Conservation (phyloP, 306 rosid species). For the Cicer bijugum region DNA sequence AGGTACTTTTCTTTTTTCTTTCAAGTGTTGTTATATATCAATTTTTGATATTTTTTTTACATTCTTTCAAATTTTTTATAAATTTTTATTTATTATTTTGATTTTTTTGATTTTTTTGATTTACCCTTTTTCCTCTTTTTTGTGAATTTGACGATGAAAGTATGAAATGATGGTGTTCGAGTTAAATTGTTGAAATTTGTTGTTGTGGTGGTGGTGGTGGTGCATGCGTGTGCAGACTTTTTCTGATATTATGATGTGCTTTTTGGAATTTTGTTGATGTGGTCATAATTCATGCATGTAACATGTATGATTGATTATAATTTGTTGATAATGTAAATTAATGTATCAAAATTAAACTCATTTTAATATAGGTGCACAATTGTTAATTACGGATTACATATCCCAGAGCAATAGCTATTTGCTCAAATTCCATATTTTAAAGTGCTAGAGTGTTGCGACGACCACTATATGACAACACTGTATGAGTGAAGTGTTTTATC, state of each 20-base stretch:
- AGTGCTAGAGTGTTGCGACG: too few species aligned
- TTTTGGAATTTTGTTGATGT: slow-evolving; percentile 10
- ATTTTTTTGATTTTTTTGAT: not conserved
- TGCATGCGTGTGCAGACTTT: slow-evolving; percentile 1
- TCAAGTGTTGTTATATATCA: not conserved
- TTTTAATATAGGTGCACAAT: too few species aligned
- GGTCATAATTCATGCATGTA: not conserved
- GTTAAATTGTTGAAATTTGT: not conserved
- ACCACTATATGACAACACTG: too few species aligned
- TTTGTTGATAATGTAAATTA: too few species aligned
- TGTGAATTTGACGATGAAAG: not conserved
- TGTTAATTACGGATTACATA: too few species aligned
- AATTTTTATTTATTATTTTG: not conserved
- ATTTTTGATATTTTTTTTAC: slow-evolving; percentile 15
- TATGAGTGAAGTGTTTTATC: not conserved
- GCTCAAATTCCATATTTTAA: too few species aligned
- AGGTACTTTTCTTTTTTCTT: slow-evolving; percentile 51
- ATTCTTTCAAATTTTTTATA: not conserved
- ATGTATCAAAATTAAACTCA: too few species aligned
- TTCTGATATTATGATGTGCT: not conserved
- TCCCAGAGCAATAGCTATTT: too few species aligned
- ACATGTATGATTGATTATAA: too few species aligned
- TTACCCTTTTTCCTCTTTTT: not conserved
- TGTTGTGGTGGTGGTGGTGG: not conserved
- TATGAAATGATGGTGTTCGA: not conserved